Percentiles rank a stretch among this genome's conserved stretches.
These are phyloP conservation scores for Glaciozyma antarctica DNA, from an alignment of 768 basidiomycete species.

Conservation along the genomic window DNA sequence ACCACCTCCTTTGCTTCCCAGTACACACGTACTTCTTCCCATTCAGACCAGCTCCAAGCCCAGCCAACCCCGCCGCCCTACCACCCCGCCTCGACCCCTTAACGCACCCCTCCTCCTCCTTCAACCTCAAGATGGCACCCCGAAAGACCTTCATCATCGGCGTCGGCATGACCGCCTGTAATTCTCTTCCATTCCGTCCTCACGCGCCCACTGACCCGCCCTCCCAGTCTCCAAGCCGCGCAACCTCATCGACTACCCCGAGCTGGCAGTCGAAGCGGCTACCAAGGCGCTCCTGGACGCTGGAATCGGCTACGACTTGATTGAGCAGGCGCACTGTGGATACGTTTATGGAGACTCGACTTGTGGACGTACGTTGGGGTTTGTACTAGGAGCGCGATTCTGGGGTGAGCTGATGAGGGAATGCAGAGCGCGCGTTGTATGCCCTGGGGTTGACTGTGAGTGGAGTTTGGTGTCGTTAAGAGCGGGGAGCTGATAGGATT, in stretches of 20 bases:
- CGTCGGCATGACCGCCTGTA: constrained; percentile 65
- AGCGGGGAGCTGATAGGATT: too few relatives aligned
- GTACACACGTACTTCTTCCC: too few relatives aligned
- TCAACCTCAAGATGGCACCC: neutral
- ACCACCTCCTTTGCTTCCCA: too few relatives aligned
- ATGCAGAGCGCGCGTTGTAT: constrained; percentile 60
- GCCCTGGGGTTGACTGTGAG: constrained; percentile 61
- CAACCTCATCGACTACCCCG: constrained; percentile 48
- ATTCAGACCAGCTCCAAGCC: too few relatives aligned
- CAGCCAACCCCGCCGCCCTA: too few relatives aligned
- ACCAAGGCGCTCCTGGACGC: constrained; percentile 81
- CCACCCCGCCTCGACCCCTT: too few relatives aligned
- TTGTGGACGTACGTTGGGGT: neutral
- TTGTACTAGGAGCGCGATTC: neutral
- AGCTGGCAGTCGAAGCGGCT: constrained; percentile 74
- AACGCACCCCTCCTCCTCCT: neutral
- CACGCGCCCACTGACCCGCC: too few relatives aligned
- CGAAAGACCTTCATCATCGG: constrained; percentile 47
- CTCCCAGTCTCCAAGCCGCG: too few relatives aligned
- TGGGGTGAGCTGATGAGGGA: constrained; percentile 23
- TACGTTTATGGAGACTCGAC: constrained; percentile 49
- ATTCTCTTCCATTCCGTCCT: too few relatives aligned
- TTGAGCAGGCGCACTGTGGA: constrained; percentile 66
- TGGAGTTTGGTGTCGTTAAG: too few relatives aligned
- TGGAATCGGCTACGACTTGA: constrained; percentile 67